Evolutionary conservation across 352 stramenopile species (phyloP).

Genomic region (Poterioochromonas sp.): DNA sequence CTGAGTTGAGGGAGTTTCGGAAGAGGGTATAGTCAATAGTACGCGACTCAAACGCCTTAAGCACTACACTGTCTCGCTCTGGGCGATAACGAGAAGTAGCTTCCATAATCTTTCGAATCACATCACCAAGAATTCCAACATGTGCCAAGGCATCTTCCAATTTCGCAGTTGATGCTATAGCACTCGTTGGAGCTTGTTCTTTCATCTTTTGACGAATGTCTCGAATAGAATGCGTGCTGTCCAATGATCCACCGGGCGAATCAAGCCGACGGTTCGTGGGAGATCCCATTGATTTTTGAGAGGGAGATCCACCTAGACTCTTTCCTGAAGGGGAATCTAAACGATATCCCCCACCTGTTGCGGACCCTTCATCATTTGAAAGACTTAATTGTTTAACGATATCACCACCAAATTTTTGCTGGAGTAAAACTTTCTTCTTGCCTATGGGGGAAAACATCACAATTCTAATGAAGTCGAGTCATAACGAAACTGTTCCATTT

Average conservation of each 20-base stretch:
- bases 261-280: too few relatives aligned
- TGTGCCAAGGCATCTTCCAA: background rate
- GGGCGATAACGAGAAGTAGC: conserved; percentile 6
- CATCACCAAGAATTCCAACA: background rate
- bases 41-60: conserved; percentile 20
- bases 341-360: background rate
- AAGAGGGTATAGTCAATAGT: conserved; percentile 6
- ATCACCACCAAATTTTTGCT: conserved; percentile 4
- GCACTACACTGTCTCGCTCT: conserved; percentile 8
- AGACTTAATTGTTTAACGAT: background rate
- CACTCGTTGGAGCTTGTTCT: background rate
- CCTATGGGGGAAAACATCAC: conserved; percentile 33
- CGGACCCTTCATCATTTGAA: background rate
- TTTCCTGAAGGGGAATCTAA: background rate
- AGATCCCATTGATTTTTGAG: background rate
- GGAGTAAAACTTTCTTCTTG: conserved; percentile 33
- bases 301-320: background rate
- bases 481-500: too few relatives aligned
- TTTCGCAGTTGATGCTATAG: background rate
- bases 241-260: background rate
- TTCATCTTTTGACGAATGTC: background rate
- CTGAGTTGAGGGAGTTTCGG: background rate
- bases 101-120: conserved; percentile 22
- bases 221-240: background rate
- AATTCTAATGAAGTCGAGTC: too few relatives aligned